phyloP scores from a whole-genome alignment of 2,329 filamentous ascomycete species.

The Paracamarosporium sp. region DNA sequence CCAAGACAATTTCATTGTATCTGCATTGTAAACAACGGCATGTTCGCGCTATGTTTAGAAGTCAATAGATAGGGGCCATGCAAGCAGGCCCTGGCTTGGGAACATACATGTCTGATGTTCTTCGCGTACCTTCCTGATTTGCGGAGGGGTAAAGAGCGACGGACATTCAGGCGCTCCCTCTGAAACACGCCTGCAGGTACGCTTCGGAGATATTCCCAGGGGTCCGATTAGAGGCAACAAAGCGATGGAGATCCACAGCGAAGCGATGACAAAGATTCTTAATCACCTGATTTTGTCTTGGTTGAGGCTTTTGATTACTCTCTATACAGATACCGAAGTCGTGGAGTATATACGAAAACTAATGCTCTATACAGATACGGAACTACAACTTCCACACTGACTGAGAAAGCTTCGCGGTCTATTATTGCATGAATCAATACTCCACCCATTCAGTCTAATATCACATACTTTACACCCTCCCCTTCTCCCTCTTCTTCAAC shows the following conservation, averaged over 20 bases:
- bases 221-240: background rate
- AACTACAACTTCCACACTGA: too few relatives aligned
- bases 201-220: constrained; percentile 1
- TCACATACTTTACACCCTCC: constrained; percentile 20
- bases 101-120: background rate
- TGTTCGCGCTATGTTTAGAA: background rate
- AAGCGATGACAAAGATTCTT: background rate
- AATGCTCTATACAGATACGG: too few relatives aligned
- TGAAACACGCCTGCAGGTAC: constrained; percentile 6
- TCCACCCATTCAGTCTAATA: too few relatives aligned
- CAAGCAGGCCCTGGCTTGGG: background rate
- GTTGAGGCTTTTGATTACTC: too few relatives aligned
- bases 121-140: constrained; percentile 2
- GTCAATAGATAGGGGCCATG: background rate
- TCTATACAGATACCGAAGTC: too few relatives aligned
- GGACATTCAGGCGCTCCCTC: constrained; percentile 1
- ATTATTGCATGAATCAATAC: background rate
- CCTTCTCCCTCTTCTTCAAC: constrained; percentile 36
- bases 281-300: background rate
- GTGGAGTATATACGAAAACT: too few relatives aligned
- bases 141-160: background rate
- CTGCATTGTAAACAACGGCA: background rate
- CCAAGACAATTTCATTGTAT: background rate
- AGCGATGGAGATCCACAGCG: background rate
- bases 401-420: too few relatives aligned